Conservation (phyloP, 2,329 filamentous ascomycete species). For the Pseudocercospora fuligena region DNA sequence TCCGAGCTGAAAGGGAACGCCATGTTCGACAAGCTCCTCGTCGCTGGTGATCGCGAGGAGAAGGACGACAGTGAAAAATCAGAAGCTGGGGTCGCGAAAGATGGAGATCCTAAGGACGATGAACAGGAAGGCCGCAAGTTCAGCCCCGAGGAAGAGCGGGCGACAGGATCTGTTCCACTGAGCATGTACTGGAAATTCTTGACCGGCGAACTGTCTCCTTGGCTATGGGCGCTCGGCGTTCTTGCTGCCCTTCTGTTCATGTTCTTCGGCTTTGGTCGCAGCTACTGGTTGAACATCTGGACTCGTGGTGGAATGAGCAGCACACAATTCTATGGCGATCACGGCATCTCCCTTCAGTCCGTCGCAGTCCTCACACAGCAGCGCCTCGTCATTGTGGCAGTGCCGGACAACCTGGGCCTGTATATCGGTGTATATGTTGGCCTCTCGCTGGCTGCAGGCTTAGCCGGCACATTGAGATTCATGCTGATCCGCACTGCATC, state of each 20-base stretch:
- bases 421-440: background rate
- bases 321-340: background rate
- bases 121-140: background rate
- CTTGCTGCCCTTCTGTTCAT: constrained; percentile 1
- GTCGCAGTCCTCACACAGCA: background rate
- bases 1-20: background rate
- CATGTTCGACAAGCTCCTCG: background rate
- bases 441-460: background rate
- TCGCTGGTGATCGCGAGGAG: background rate
- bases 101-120: background rate
- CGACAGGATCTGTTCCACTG: background rate
- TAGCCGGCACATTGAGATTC: background rate
- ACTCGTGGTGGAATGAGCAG: background rate
- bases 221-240: background rate
- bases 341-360: background rate
- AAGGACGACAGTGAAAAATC: background rate
- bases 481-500: background rate
- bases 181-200: background rate
- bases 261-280: background rate
- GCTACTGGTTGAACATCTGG: background rate
- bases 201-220: background rate
- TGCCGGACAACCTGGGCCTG: constrained; percentile 1
- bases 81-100: background rate
- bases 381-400: background rate
- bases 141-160: background rate